phyloP scores from a whole-genome alignment of 768 basidiomycete species.

The Solioccasus polychromus region DNA sequence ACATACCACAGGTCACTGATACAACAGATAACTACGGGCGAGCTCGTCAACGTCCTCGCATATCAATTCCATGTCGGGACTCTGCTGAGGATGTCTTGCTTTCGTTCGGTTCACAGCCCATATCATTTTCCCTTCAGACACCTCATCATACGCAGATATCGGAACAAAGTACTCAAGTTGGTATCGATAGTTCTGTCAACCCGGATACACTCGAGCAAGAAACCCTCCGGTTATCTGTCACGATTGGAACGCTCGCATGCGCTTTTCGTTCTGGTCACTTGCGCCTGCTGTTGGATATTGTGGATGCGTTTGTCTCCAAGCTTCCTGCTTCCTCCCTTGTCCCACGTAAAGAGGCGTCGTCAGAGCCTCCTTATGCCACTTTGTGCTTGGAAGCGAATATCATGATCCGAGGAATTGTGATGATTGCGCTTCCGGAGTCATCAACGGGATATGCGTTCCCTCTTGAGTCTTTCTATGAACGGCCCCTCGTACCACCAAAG shows the following conservation, averaged over 20 bases:
- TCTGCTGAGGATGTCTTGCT: slow-evolving; percentile 46
- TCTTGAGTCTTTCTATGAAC: slow-evolving; percentile 47
- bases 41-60: slow-evolving; percentile 3
- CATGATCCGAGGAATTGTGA: slow-evolving; percentile 42
- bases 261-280: slow-evolving; percentile 58
- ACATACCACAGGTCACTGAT: background rate
- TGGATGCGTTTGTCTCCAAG: slow-evolving; percentile 32
- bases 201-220: slow-evolving; percentile 24
- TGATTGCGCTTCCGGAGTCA: slow-evolving; percentile 44
- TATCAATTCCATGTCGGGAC: slow-evolving; percentile 10
- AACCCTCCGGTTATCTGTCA: slow-evolving; percentile 39
- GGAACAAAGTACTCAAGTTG: slow-evolving; percentile 1
- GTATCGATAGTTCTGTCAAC: slow-evolving; percentile 2
- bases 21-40: background rate
- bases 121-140: slow-evolving; percentile 53
- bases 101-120: slow-evolving; percentile 61
- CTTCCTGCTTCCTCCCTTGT: slow-evolving; percentile 15
- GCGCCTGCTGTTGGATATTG: slow-evolving; percentile 43
- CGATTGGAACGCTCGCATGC: slow-evolving; percentile 52
- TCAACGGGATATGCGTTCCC: slow-evolving; percentile 5
- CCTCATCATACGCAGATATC: slow-evolving; percentile 30
- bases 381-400: slow-evolving; percentile 35
- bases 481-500: slow-evolving; percentile 57
- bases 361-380: slow-evolving; percentile 18
- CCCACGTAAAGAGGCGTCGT: slow-evolving; percentile 10